These are phyloP conservation scores for Carallia pectinifolia DNA, from an alignment of 345 rosid genomes.

Conservation along the genomic window DNA sequence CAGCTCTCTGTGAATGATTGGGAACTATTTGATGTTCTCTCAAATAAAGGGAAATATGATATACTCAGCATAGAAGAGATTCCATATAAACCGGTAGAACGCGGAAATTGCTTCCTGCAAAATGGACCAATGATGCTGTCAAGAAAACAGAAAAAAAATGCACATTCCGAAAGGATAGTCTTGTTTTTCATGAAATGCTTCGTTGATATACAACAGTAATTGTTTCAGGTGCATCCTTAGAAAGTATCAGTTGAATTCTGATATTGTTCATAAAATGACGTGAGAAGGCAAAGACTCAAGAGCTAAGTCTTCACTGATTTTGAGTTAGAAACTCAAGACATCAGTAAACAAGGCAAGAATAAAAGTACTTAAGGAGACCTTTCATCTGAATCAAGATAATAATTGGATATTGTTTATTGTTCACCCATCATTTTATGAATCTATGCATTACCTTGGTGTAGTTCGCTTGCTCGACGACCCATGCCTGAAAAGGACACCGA, in stretches of 20 bases:
- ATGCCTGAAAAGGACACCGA: constrained; percentile 43
- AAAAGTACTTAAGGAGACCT: neutral
- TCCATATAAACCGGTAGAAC: constrained; percentile 87
- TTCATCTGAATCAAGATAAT: neutral
- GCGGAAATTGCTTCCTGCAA: constrained; percentile 82
- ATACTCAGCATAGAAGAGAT: constrained; percentile 89
- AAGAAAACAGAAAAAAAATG: neutral
- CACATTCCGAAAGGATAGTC: too few species aligned
- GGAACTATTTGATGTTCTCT: neutral
- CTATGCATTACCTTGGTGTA: constrained; percentile 66
- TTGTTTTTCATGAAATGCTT: too few species aligned
- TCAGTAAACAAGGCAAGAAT: neutral
- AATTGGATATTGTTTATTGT: neutral
- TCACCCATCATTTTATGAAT: neutral
- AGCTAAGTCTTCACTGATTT: constrained; percentile 6
- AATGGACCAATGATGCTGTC: constrained; percentile 5
- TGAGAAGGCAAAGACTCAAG: neutral
- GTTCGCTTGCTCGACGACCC: constrained; percentile 74
- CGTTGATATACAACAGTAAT: too few species aligned
- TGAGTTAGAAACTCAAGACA: neutral
- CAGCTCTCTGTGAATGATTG: too few species aligned
- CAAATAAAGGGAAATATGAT: constrained; percentile 73
- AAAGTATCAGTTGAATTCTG: too few species aligned
- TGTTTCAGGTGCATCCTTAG: too few species aligned
- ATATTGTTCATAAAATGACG: too few species aligned